These are phyloP conservation scores for Chaetomium sp. DNA, from an alignment of 2,329 filamentous ascomycete genomes.

Conservation along the genomic window DNA sequence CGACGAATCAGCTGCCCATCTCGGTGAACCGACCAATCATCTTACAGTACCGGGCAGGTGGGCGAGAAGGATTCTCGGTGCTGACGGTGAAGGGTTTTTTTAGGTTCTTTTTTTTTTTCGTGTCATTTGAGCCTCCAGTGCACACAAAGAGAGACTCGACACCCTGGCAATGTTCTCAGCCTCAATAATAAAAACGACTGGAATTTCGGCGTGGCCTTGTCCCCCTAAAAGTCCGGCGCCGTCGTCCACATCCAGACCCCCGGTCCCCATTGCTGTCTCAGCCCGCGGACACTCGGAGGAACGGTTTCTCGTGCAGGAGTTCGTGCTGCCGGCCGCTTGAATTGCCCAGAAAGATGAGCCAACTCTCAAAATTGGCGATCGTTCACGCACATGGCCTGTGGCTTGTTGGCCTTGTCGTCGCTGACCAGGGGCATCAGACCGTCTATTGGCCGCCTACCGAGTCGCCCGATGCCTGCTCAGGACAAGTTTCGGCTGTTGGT, in stretches of 20 bases:
- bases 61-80: constrained; percentile 4
- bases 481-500: constrained; percentile 1
- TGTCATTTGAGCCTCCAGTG: constrained; percentile 12
- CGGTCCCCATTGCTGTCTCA: constrained; percentile 9
- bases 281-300: constrained; percentile 2
- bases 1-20: constrained; percentile 14
- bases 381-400: constrained; percentile 15
- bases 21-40: constrained; percentile 23
- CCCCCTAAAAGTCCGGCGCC: not conserved
- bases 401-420: constrained; percentile 8
- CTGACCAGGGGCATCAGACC: not conserved
- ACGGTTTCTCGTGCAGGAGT: constrained; percentile 16
- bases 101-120: not conserved
- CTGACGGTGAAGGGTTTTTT: constrained; percentile 6
- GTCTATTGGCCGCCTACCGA: constrained; percentile 23
- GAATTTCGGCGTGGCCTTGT: not conserved
- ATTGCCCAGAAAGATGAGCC: not conserved
- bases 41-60: not conserved
- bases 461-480: constrained; percentile 10
- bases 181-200: not conserved
- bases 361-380: constrained; percentile 20
- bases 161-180: not conserved
- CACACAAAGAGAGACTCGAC: not conserved
- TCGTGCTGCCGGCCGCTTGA: constrained; percentile 1
- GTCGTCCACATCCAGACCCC: constrained; percentile 6